Conservation (phyloP, 2,329 filamentous ascomycete genomes). For the Annulohypoxylon truncatum region DNA sequence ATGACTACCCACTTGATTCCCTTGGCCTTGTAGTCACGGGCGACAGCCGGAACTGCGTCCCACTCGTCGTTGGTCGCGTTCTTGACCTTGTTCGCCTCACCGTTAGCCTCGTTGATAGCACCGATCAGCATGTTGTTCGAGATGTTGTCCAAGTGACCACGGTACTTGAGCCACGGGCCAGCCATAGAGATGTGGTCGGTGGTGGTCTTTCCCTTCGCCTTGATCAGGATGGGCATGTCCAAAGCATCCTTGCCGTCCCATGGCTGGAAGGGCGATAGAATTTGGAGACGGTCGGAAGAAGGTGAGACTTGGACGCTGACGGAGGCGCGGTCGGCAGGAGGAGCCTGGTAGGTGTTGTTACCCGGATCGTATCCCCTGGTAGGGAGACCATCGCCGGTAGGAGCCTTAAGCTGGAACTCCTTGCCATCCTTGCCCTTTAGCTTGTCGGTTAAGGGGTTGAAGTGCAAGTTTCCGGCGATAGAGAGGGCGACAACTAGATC, state of each 20-base stretch:
- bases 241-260: constrained; percentile 94
- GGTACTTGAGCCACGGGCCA: constrained; percentile 97
- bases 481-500: constrained; percentile 89
- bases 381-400: constrained; percentile 85
- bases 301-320: constrained; percentile 88
- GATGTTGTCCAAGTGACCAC: constrained; percentile 98
- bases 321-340: constrained; percentile 78
- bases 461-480: constrained; percentile 85
- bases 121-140: constrained; percentile 99
- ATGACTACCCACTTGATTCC: constrained; percentile 97
- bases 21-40: constrained; percentile 98
- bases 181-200: constrained; percentile 98
- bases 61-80: constrained; percentile 87
- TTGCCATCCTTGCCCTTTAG: constrained; percentile 97
- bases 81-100: constrained; percentile 96
- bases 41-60: constrained; percentile 90
- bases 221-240: constrained; percentile 92
- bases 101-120: constrained; percentile 95
- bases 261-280: constrained; percentile 83
- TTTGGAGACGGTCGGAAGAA: constrained; percentile 91
- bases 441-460: constrained; percentile 94
- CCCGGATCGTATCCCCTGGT: constrained; percentile 87
- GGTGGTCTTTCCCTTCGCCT: constrained; percentile 95
- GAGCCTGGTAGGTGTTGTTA: constrained; percentile 94
- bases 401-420: constrained; percentile 87